phyloP scores from a whole-genome alignment of 2,329 filamentous ascomycete genomes.

The Chrysoporthe puriensis region DNA sequence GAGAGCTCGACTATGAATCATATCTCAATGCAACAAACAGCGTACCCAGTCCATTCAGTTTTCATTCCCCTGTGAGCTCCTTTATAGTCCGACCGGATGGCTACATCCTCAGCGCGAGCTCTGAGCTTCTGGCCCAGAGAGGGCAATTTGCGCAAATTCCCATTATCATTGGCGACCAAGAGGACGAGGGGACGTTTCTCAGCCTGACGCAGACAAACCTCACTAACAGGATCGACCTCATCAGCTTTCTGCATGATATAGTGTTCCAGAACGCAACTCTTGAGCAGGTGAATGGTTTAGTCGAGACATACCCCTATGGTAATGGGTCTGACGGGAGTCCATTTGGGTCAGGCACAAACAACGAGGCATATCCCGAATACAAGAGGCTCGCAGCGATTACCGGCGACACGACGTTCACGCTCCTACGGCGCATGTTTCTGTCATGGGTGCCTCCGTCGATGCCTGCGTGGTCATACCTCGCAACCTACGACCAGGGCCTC shows the following conservation, averaged over 20 bases:
- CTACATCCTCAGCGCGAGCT: conserved; percentile 53
- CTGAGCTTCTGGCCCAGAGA: conserved; percentile 50
- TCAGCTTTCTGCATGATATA: conserved; percentile 53
- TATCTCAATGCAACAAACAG: conserved; percentile 61
- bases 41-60: conserved; percentile 60
- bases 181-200: conserved; percentile 70
- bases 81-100: conserved; percentile 67
- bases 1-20: conserved; percentile 50
- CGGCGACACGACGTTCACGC: conserved; percentile 62
- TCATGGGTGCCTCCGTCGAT: conserved; percentile 45
- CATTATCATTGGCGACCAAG: conserved; percentile 65
- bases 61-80: conserved; percentile 59
- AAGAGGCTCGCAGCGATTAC: conserved; percentile 66
- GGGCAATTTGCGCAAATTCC: conserved; percentile 62
- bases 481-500: conserved; percentile 61
- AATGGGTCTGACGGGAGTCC: conserved; percentile 51
- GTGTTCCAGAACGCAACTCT: conserved; percentile 54
- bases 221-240: conserved; percentile 55
- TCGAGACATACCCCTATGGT: conserved; percentile 57
- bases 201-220: conserved; percentile 62
- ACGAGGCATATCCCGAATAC: conserved; percentile 67
- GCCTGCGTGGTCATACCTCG: conserved; percentile 63
- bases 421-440: conserved; percentile 47
- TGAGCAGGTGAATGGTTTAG: conserved; percentile 49
- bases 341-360: conserved; percentile 43